These are phyloP conservation scores for Trypanosoma avium DNA, from an alignment of 208 protist genomes.

Conservation along the genomic window DNA sequence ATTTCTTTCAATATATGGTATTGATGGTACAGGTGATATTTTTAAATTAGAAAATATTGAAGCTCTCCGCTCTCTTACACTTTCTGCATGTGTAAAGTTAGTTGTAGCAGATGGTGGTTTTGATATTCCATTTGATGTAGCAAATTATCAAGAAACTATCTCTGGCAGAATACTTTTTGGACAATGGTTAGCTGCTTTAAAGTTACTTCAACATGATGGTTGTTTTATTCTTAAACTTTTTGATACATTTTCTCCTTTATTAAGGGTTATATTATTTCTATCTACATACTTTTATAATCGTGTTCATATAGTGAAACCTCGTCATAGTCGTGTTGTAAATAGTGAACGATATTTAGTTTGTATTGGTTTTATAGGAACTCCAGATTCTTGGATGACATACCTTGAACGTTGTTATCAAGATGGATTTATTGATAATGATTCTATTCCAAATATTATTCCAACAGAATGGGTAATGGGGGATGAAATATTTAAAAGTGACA, in stretches of 20 bases:
- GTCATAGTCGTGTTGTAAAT: slow-evolving; percentile 89
- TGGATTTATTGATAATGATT: slow-evolving; percentile 65
- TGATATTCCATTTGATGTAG: slow-evolving; percentile 55
- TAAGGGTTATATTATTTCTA: slow-evolving; percentile 73
- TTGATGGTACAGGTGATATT: slow-evolving; percentile 85
- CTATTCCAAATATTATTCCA: slow-evolving; percentile 62
- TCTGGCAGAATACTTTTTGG: slow-evolving; percentile 84
- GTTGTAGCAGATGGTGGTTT: slow-evolving; percentile 93
- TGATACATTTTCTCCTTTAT: slow-evolving; percentile 87
- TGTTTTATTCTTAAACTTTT: slow-evolving; percentile 91
- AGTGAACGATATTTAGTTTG: slow-evolving; percentile 90
- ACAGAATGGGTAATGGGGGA: slow-evolving; percentile 46
- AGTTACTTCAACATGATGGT: slow-evolving; percentile 59
- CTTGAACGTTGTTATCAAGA: slow-evolving; percentile 53
- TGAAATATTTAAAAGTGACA: slow-evolving; percentile 38
- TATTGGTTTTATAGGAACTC: slow-evolving; percentile 40
- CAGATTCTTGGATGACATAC: slow-evolving; percentile 51
- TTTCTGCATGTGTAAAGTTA: slow-evolving; percentile 40
- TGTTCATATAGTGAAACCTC: slow-evolving; percentile 90
- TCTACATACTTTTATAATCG: slow-evolving; percentile 80
- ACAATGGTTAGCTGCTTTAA: slow-evolving; percentile 80
- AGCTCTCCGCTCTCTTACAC: slow-evolving; percentile 52
- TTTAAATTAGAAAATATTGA: slow-evolving; percentile 82
- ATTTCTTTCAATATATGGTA: slow-evolving; percentile 79
- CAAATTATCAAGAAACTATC: slow-evolving; percentile 90